Percentiles rank a stretch among this genome's conserved stretches.
These are phyloP conservation scores for Perkinsus chesapeaki DNA, from an alignment of 169 alveolate genomes.

Conservation along the genomic window DNA sequence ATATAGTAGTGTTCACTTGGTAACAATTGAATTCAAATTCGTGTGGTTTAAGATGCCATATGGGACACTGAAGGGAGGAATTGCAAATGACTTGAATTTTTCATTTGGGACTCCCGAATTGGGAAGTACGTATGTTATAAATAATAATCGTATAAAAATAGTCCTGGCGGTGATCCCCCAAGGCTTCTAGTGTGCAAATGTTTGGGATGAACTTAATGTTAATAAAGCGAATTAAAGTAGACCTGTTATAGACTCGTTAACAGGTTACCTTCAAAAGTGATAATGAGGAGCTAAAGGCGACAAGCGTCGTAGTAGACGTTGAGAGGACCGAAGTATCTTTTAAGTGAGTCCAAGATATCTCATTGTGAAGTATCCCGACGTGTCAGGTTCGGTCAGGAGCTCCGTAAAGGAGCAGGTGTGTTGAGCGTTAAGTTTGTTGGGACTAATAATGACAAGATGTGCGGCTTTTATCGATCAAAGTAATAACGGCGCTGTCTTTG, in stretches of 20 bases:
- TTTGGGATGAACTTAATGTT: too few species aligned
- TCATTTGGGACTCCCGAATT: too few species aligned
- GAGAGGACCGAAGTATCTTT: background rate
- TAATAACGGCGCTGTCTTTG: too few species aligned
- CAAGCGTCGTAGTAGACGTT: background rate
- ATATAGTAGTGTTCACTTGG: background rate
- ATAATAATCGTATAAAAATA: too few species aligned
- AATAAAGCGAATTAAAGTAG: too few species aligned
- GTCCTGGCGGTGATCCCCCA: too few species aligned
- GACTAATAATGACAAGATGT: constrained; percentile 17
- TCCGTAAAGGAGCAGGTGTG: background rate
- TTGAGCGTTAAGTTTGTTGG: background rate
- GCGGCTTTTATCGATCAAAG: constrained; percentile 30
- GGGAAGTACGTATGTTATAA: too few species aligned
- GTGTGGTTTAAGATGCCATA: too few species aligned
- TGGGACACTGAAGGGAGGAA: too few species aligned
- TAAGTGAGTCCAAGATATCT: background rate
- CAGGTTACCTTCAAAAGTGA: background rate
- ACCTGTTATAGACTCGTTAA: background rate
- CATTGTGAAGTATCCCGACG: background rate
- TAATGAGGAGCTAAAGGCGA: background rate
- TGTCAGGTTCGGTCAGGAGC: background rate
- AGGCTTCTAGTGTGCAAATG: too few species aligned
- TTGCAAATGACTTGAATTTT: too few species aligned
- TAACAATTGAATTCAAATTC: too few species aligned